Conservation (phyloP, 768 basidiomycete genomes). For the Lepiota venenata region DNA sequence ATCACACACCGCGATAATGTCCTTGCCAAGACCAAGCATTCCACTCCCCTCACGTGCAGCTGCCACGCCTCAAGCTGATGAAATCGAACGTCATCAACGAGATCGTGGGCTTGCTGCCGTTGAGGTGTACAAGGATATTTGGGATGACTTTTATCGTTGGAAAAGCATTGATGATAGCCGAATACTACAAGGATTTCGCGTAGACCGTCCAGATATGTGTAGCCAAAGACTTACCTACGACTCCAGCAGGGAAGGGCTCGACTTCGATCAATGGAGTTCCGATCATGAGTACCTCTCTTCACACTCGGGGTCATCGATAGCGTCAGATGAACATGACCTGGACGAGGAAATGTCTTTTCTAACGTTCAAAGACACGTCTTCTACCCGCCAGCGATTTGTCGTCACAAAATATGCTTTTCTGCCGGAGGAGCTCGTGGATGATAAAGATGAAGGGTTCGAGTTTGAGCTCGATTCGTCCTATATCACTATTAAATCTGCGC, state of each 20-base stretch:
- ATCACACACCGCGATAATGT: not conserved
- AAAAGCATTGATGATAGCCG: not conserved
- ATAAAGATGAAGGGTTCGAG: not conserved
- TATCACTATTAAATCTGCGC: not conserved
- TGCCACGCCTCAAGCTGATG: not conserved
- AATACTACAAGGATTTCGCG: not conserved
- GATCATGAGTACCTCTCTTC: slow-evolving; percentile 8
- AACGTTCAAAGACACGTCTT: not conserved
- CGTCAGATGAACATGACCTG: not conserved
- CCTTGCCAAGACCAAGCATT: not conserved
- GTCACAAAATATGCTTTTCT: not conserved
- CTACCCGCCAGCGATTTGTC: not conserved
- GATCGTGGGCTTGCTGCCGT: not conserved
- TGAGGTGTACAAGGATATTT: not conserved
- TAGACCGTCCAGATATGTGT: not conserved
- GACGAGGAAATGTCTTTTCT: slow-evolving; percentile 4
- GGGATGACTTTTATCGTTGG: slow-evolving; percentile 9
- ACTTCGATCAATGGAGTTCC: slow-evolving; percentile 3
- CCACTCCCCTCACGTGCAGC: slow-evolving; percentile 2
- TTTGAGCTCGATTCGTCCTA: not conserved
- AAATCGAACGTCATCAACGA: not conserved
- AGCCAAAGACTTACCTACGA: not conserved
- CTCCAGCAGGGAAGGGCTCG: not conserved
- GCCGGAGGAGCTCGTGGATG: slow-evolving; percentile 5
- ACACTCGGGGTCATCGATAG: not conserved